Evolutionary conservation across 108 stramenopile species (phyloP), one percentile per base, ranked within the genome.

Genomic region (Asterionellopsis glacialis): DNA sequence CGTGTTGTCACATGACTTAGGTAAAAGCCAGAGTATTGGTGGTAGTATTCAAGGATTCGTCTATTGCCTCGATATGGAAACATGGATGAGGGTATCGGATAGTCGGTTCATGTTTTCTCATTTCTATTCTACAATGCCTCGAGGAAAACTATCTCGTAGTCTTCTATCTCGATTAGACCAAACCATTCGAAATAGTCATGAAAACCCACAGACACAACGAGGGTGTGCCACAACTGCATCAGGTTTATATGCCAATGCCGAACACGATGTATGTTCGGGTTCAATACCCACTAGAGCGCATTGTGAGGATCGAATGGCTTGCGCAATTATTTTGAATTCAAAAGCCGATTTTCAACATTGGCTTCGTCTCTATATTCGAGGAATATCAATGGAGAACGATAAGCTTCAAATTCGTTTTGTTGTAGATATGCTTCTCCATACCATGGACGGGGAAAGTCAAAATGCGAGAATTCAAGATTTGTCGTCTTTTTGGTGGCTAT

Each of bases 261-360:
- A 41, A 11, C 47, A 44, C 9, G 53, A 24, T 57, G 53, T 6
- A n/a, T 40, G 9, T 33, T 50, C 47, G 10, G 55, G 56, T 22
- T 64, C 67, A 40, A 69, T 82, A 12, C 68, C 77, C 1, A 85
- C 87, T n/a, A 67, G 84, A 57, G 72, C 88, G 11, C 91, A 93
- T 62, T 93, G 91, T 53, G 91, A 93, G 67, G 88, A 93, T 68
- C 82, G 91, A 41, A 74, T 93, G 75, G 86, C 91, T 0, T 93
- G 91, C 55, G 80, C 91, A 3, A 38, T 90, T 45, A 82, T 76
- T 15, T 69, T 93, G 13, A 72, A 67, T 13, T 88, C 84, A 0
- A 55, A 61, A 18, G 27, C 63, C 45, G 91, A 93, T 55, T 89
- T 89, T 53, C 51, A 77, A 38, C 59, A 67, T 47, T 93, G 91